A percentile compares a stretch with the other conserved stretches of the same genome.
phyloP scores from a whole-genome alignment of 495 filamentous ascomycete genomes.

The Penicillium ucsense region DNA sequence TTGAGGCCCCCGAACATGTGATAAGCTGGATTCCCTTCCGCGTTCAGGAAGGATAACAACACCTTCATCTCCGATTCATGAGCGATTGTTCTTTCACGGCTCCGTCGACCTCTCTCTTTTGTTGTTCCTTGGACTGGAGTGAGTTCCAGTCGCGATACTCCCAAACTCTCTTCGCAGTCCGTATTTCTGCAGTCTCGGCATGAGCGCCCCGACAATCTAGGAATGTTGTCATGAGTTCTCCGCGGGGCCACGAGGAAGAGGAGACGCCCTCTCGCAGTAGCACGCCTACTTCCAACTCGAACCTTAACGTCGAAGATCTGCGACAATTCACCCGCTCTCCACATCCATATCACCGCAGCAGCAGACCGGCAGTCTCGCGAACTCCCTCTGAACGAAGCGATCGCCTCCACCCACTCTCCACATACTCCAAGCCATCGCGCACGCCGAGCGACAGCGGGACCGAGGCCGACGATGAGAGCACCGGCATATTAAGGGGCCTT shows the following conservation, averaged over 20 bases:
- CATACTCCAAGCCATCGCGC: constrained; percentile 30
- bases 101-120: no score
- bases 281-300: constrained; percentile 13
- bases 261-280: constrained; percentile 15
- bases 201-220: constrained; percentile 24
- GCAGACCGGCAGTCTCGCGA: constrained; percentile 12
- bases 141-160: neutral
- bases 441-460: constrained; percentile 79
- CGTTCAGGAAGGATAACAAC: constrained; percentile 22
- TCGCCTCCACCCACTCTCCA: constrained; percentile 14
- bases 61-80: constrained; percentile 3
- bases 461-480: constrained; percentile 81
- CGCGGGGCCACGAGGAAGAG: constrained; percentile 28
- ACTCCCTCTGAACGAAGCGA: constrained; percentile 20
- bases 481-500: constrained; percentile 61
- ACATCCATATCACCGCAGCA: constrained; percentile 61
- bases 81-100: neutral
- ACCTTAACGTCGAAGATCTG: constrained; percentile 20
- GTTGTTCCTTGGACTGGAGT: no score
- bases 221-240: constrained; percentile 35
- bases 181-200: constrained; percentile 14
- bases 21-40: constrained; percentile 22
- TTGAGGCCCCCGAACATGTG: constrained; percentile 16
- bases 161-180: neutral
- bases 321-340: constrained; percentile 61